These are phyloP conservation scores for Cladochytrium replicatum DNA, from an alignment of 192 early-diverging fungal species.

Conservation along the genomic window DNA sequence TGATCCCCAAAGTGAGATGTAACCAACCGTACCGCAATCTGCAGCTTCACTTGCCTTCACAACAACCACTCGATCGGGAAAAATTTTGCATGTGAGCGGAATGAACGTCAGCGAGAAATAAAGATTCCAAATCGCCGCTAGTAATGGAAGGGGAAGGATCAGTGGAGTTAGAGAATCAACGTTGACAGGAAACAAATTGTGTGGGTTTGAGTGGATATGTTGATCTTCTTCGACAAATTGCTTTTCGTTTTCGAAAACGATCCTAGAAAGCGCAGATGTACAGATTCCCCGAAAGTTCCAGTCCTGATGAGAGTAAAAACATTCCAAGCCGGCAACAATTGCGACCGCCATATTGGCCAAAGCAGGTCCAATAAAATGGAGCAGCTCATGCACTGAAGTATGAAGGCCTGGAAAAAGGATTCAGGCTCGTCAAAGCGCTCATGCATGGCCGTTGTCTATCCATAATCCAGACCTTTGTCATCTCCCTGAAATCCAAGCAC, in stretches of 20 bases:
- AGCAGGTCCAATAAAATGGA: constrained; percentile 31
- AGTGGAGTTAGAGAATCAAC: too few species aligned
- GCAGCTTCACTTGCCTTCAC: constrained; percentile 23
- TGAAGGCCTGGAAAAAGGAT: constrained; percentile 24
- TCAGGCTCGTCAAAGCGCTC: background rate
- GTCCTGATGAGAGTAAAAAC: constrained; percentile 41
- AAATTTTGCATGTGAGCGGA: constrained; percentile 31
- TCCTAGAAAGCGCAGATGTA: constrained; percentile 35
- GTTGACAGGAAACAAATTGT: too few species aligned
- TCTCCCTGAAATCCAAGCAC: constrained; percentile 28
- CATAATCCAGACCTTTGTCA: constrained; percentile 24
- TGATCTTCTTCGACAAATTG: constrained; percentile 50
- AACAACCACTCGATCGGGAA: constrained; percentile 44
- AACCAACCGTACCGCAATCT: background rate
- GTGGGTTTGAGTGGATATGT: background rate
- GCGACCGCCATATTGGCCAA: constrained; percentile 37
- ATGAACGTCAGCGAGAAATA: constrained; percentile 40
- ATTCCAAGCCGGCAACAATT: constrained; percentile 48
- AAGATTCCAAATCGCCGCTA: constrained; percentile 49
- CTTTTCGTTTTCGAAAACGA: constrained; percentile 43
- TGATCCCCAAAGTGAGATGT: background rate
- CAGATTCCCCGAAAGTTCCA: constrained; percentile 40
- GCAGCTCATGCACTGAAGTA: constrained; percentile 34
- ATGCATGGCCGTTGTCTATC: background rate
- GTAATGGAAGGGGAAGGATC: too few species aligned